Conservation (phyloP, 2,329 filamentous ascomycete genomes). For the Claviceps africana region DNA sequence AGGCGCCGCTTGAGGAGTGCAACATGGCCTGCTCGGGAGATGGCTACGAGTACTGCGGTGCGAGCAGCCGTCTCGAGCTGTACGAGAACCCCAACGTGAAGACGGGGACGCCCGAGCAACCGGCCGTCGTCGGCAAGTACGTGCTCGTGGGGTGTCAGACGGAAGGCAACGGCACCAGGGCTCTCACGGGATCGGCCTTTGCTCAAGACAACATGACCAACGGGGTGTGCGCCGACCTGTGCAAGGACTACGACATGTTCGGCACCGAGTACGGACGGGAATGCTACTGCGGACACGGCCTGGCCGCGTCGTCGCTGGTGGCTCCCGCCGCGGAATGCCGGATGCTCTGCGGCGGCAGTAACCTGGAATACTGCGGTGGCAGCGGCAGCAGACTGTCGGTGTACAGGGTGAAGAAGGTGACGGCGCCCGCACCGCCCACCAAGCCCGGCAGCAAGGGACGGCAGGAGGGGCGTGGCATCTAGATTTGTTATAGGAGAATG, state of each 20-base stretch:
- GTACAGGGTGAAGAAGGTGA: conserved; percentile 15
- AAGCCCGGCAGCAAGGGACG: neutral
- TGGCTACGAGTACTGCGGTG: conserved; percentile 18
- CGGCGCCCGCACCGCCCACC: neutral
- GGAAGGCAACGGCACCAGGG: conserved; percentile 20
- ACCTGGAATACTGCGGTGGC: conserved; percentile 25
- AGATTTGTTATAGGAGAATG: no score
- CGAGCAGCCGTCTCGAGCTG: conserved; percentile 19
- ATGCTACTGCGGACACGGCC: conserved; percentile 22
- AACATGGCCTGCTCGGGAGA: conserved; percentile 21
- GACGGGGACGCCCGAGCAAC: conserved; percentile 17
- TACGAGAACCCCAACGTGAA: conserved; percentile 17
- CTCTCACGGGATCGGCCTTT: conserved; percentile 14
- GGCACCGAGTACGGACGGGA: conserved; percentile 25
- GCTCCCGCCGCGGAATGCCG: conserved; percentile 21
- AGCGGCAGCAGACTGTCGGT: conserved; percentile 23
- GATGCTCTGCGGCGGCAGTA: conserved; percentile 27
- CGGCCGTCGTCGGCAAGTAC: conserved; percentile 18
- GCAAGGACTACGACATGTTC: conserved; percentile 18
- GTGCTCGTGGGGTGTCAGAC: conserved; percentile 22
- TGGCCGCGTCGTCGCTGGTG: conserved; percentile 15
- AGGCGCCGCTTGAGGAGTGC: conserved; percentile 19
- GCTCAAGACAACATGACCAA: conserved; percentile 19
- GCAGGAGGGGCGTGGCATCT: neutral
- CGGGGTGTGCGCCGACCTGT: conserved; percentile 18